These are phyloP conservation scores for Cystobasidium pallidum DNA, from an alignment of 1,284 basidiomycete genomes.

Conservation along the genomic window DNA sequence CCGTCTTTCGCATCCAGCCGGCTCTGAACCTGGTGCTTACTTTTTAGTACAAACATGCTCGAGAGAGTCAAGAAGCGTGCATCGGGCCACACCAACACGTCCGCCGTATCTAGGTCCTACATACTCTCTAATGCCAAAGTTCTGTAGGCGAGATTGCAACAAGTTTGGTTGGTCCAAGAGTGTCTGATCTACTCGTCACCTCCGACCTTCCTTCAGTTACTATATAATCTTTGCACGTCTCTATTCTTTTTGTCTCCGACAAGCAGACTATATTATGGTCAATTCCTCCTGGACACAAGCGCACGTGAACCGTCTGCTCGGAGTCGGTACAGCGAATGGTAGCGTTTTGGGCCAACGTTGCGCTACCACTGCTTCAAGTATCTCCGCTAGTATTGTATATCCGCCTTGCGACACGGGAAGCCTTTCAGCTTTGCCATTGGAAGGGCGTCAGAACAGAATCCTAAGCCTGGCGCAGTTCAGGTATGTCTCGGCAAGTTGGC, in stretches of 20 bases:
- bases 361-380: neutral
- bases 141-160: conserved; percentile 59
- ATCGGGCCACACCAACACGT: conserved; percentile 70
- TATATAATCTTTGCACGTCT: conserved; percentile 83
- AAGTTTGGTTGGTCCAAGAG: too few relatives aligned
- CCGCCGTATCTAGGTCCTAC: conserved; percentile 65
- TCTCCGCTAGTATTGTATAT: conserved; percentile 66
- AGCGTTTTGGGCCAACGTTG: neutral
- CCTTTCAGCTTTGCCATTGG: conserved; percentile 68
- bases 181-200: too few relatives aligned
- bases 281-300: conserved; percentile 94
- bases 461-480: conserved; percentile 90
- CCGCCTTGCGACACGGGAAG: conserved; percentile 88
- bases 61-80: conserved; percentile 64
- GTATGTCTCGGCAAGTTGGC: conserved; percentile 57
- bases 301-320: conserved; percentile 76
- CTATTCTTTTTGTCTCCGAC: conserved; percentile 75
- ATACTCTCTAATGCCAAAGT: conserved; percentile 72
- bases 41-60: conserved; percentile 79
- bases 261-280: conserved; percentile 75
- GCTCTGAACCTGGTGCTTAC: neutral
- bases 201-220: conserved; percentile 64
- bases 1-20: neutral
- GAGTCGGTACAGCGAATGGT: conserved; percentile 1
- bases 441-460: conserved; percentile 68